Base-by-base conservation (phyloP, 2,329 filamentous ascomycete species). In the Gnomoniopsis smithogilvyi region DNA sequence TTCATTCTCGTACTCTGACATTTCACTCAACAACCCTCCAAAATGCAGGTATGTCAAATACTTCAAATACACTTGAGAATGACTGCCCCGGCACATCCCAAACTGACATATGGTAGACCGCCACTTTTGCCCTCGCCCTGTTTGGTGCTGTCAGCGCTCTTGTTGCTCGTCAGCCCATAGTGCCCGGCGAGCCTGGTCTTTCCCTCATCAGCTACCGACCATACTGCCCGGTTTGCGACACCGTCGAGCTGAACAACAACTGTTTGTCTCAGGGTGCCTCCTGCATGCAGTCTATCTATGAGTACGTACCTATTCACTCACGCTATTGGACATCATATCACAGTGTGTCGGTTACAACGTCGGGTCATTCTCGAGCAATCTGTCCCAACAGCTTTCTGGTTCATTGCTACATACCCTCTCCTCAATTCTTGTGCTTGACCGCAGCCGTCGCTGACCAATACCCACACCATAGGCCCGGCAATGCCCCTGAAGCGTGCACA, bases 181-280 rank as follows among this genome's bases (percentile, higher is more conserved):
- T 21, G 15, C 47, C 56, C 19, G 47, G 53, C 47, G 52, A 19
- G 38, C 38, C 38, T 3, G 43, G 43, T 10, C 15, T 45, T 45
- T 45, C 49, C 36, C 56, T 62, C 48, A 62, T 62, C 52, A 36
- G 59, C 48, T 62, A 62, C 49, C 56, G 59, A 53, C 56, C 56
- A n/a, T 62, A 52, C 56, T 62, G 60, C 45, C 60, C 60, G 17
- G 56, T 62, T 36, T 62, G 60, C 49, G 60, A 62, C 36, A 62
- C 56, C 19, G 60, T 62, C 26, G 60, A 50, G 38, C 51, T 56
- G 36, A 62, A 62, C 56, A 46, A 62, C 33, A 56, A 56, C 33
- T 56, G 54, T 34, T 45, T 45, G 43, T 45, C 43, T n/a, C n/a
- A 45, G n/a, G 43, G 43, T 11, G 43, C 43, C 43, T 45, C 43